phyloP scores from a whole-genome alignment of 1,284 basidiomycete species.

The Trichosporon faecale region DNA sequence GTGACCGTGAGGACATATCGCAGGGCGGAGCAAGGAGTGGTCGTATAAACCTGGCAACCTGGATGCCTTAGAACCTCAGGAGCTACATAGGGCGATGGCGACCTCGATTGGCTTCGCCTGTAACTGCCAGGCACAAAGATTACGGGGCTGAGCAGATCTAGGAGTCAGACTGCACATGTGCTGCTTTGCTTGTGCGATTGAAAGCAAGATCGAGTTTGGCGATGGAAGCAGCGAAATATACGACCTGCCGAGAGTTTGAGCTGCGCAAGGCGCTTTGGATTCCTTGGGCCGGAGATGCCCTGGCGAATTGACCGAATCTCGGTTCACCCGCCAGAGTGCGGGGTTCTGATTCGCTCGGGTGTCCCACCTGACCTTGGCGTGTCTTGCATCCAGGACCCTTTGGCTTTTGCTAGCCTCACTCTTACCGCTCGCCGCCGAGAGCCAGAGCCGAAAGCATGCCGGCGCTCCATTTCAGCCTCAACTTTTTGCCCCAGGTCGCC shows the following conservation, averaged over 20 bases:
- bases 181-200: neutral
- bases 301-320: conserved; percentile 1
- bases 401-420: neutral
- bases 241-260: neutral
- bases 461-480: too few relatives aligned
- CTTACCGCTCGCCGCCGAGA: neutral
- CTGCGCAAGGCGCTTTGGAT: neutral
- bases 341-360: neutral
- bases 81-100: too few relatives aligned
- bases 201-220: neutral
- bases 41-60: neutral
- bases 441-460: neutral
- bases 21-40: neutral
- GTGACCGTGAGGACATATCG: neutral
- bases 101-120: neutral
- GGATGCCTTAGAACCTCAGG: neutral
- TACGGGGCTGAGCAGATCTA: too few relatives aligned
- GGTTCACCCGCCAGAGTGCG: neutral
- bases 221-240: neutral
- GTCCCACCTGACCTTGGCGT: neutral
- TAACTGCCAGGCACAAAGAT: too few relatives aligned
- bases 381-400: neutral
- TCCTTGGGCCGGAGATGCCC: neutral
- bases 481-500: too few relatives aligned
- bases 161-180: too few relatives aligned